phyloP scores from a whole-genome alignment of 2,329 filamentous ascomycete species.

The Neospermospora avenae region DNA sequence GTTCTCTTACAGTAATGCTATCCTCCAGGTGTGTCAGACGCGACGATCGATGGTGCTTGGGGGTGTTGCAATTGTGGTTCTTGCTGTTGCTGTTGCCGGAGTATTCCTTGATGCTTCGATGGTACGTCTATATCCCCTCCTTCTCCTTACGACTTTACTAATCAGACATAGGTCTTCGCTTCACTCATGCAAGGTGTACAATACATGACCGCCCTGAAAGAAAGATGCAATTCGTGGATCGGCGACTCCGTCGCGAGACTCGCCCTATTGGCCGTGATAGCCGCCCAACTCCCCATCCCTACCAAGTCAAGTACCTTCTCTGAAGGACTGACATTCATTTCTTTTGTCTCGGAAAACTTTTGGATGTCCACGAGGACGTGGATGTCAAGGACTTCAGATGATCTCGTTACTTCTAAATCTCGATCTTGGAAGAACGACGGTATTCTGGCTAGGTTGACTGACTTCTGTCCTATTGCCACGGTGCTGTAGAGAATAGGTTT shows the following conservation, averaged over 20 bases:
- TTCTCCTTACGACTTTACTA: neutral
- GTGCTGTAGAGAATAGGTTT: neutral
- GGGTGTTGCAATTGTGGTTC: neutral
- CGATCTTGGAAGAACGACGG: neutral
- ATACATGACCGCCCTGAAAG: neutral
- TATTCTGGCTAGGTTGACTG: neutral
- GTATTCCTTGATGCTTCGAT: neutral
- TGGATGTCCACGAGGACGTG: neutral
- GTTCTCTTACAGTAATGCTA: neutral
- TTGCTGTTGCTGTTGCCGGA: neutral
- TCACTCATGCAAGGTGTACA: neutral
- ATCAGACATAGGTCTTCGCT: neutral
- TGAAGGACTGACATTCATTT: neutral
- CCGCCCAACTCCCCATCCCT: neutral
- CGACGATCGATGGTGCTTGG: no score
- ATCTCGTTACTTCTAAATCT: neutral
- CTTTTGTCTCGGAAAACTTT: neutral
- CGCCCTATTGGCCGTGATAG: neutral
- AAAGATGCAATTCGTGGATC: constrained; percentile 2
- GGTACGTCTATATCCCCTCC: neutral
- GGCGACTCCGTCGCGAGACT: constrained; percentile 6
- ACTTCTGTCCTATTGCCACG: constrained; percentile 6
- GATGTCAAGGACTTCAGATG: neutral
- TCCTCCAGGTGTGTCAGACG: neutral
- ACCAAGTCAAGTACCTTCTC: neutral